Evolutionary conservation across 2,329 filamentous ascomycete genomes (phyloP), one percentile per base, ranked within the genome.

Genomic region (Aureobasidium mangrovei): DNA sequence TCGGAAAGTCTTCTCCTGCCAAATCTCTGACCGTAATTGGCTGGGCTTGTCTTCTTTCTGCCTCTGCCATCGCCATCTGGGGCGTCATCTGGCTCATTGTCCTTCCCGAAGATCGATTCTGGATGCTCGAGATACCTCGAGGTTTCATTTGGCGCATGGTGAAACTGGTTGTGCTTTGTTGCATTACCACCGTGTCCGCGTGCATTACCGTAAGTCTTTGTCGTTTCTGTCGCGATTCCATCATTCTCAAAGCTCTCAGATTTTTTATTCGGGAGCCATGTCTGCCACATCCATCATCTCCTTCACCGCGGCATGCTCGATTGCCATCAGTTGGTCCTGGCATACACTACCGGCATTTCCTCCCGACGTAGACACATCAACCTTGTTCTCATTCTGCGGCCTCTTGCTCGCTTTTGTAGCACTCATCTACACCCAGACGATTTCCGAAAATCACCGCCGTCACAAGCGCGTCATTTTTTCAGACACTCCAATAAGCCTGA

Each of bases 221-320:
- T 27, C n/a, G 6, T 26, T 18, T 18, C 18, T 18, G 18, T 18
- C 18, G 18, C 18, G 18, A 18, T 18, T 18, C 18, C 18, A 18
- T 18, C 18, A 18, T 18, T 18, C 18, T 18, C 18, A 18, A 18
- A 18, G 18, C 18, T 18, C 18, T 3, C 52, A 77, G 75, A 62
- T 74, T 18, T 61, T 65, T 10, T 67, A 70, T 45, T 63, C 70
- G 54, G 72, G 72, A 18, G 48, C 70, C 3, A 59, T 71, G 28
- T 70, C 69, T 3, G 63, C 75, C 10, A 65, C 67, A 18, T 63
- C 73, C 2, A 54, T 75, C 12, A 61, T 66, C 64, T 68, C 63
- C 43, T 74, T 62, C 60, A 66, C 59, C 44, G 68, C 56, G 64
- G 64, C 63, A 61, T 68, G 60, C 59, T 66, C 53, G 49, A 65